phyloP scores from a whole-genome alignment of 2,329 filamentous ascomycete genomes.

The Ceratocystis cacaofunesta region DNA sequence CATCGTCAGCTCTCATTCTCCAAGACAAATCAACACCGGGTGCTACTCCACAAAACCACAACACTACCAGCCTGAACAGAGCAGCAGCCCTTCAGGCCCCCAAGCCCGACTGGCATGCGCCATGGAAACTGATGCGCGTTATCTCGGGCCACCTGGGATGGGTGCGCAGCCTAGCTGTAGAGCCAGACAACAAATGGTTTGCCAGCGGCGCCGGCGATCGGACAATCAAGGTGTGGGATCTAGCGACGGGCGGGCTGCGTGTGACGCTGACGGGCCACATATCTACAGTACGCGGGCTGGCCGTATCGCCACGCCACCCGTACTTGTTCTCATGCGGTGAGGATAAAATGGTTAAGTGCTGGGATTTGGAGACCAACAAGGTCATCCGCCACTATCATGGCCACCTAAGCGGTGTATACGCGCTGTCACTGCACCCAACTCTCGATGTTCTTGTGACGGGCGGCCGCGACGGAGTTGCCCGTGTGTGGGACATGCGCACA shows the following conservation, averaged over 20 bases:
- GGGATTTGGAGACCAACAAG: conserved; percentile 99
- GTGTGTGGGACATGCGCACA: conserved; percentile 98
- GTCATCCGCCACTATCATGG: conserved; percentile 97
- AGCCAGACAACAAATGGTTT: conserved; percentile 96
- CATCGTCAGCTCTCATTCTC: conserved; percentile 1
- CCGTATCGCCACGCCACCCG: conserved; percentile 82
- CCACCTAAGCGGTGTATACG: conserved; percentile 90
- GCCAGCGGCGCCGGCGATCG: conserved; percentile 87
- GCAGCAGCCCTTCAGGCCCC: conserved; percentile 28
- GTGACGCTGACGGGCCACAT: conserved; percentile 89
- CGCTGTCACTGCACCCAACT: conserved; percentile 80
- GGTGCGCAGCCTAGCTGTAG: conserved; percentile 79
- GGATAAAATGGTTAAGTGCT: conserved; percentile 99
- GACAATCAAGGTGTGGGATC: conserved; percentile 97
- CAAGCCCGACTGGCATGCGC: conserved; percentile 89
- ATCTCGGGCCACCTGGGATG: conserved; percentile 94
- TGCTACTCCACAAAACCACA: conserved; percentile 13
- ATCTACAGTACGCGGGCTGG: conserved; percentile 79
- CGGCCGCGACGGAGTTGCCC: conserved; percentile 80
- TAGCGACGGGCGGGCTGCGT: conserved; percentile 71
- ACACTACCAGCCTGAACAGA: conserved; percentile 21
- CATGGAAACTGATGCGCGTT: conserved; percentile 96
- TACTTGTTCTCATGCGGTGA: conserved; percentile 97
- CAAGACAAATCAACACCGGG: not conserved
- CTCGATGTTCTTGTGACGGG: conserved; percentile 91